These are phyloP conservation scores for Boechera stricta DNA, from an alignment of 345 rosid species.

Conservation along the genomic window DNA sequence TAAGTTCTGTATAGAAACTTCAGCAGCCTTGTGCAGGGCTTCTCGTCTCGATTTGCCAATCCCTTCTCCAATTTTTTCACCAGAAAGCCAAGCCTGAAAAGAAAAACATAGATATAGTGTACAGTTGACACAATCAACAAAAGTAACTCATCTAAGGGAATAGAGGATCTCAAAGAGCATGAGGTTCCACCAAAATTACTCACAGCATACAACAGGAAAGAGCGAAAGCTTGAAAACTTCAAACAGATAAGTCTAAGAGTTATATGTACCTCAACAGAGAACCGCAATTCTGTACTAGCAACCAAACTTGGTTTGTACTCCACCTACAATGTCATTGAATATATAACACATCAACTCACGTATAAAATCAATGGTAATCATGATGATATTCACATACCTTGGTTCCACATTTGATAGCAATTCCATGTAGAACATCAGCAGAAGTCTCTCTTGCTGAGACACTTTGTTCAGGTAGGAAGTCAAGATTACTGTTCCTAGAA, in stretches of 20 bases:
- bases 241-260: slow-evolving; percentile 28
- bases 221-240: background rate
- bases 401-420: slow-evolving; percentile 84
- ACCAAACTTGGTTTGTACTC: slow-evolving; percentile 75
- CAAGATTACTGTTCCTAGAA: slow-evolving; percentile 69
- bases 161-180: slow-evolving; percentile 26
- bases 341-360: slow-evolving; percentile 17
- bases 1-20: slow-evolving; percentile 68
- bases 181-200: slow-evolving; percentile 12
- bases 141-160: slow-evolving; percentile 10
- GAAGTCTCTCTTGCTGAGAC: slow-evolving; percentile 65
- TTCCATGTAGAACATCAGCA: slow-evolving; percentile 65
- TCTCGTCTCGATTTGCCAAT: slow-evolving; percentile 86
- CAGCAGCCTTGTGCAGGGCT: slow-evolving; percentile 84
- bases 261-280: slow-evolving; percentile 74
- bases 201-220: slow-evolving; percentile 9
- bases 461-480: slow-evolving; percentile 64
- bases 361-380: slow-evolving; percentile 7
- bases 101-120: slow-evolving; percentile 24
- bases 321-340: slow-evolving; percentile 59
- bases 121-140: slow-evolving; percentile 2
- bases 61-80: slow-evolving; percentile 83
- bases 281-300: slow-evolving; percentile 72
- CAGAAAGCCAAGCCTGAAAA: slow-evolving; percentile 83
- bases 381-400: slow-evolving; percentile 58